These are phyloP conservation scores for Penicillium coprophilum DNA, from an alignment of 495 filamentous ascomycete genomes.

Conservation along the genomic window DNA sequence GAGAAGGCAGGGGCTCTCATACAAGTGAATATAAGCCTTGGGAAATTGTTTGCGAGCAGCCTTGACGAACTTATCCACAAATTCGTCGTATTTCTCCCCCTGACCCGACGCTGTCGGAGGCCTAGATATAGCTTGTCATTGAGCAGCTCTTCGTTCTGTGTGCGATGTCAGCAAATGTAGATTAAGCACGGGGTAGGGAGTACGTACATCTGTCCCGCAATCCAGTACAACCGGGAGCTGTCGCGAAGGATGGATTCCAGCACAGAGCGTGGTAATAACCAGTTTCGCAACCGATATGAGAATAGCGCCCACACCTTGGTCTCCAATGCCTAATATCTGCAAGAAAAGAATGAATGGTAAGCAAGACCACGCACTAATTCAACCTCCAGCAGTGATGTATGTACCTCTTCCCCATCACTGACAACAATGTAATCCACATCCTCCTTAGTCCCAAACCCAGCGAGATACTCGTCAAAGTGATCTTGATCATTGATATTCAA, in stretches of 20 bases:
- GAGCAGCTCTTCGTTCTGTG: conserved; percentile 67
- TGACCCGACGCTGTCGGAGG: conserved; percentile 60
- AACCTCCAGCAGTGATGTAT: conserved; percentile 43
- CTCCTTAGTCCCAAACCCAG: conserved; percentile 64
- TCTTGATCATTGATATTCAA: conserved; percentile 52
- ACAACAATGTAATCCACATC: conserved; percentile 91
- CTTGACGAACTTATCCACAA: conserved; percentile 73
- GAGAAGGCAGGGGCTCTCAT: conserved; percentile 10
- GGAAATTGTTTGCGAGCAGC: conserved; percentile 68
- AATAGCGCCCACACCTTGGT: conserved; percentile 88
- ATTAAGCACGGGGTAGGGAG: background rate
- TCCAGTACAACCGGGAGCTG: conserved; percentile 84
- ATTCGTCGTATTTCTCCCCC: conserved; percentile 77
- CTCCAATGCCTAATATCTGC: conserved; percentile 83
- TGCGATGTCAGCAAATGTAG: conserved; percentile 10
- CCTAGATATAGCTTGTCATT: conserved; percentile 84
- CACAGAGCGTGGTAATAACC: conserved; percentile 78
- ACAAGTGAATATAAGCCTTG: conserved; percentile 82
- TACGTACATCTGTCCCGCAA: conserved; percentile 70
- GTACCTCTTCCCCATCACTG: conserved; percentile 70
- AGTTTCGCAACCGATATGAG: conserved; percentile 84
- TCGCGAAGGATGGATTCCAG: conserved; percentile 77
- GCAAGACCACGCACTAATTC: conserved; percentile 36
- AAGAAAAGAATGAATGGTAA: conserved; percentile 33
- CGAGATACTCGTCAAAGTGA: conserved; percentile 60